phyloP scores from a whole-genome alignment of 2,329 filamentous ascomycete genomes.

The Exserohilum rostratum region DNA sequence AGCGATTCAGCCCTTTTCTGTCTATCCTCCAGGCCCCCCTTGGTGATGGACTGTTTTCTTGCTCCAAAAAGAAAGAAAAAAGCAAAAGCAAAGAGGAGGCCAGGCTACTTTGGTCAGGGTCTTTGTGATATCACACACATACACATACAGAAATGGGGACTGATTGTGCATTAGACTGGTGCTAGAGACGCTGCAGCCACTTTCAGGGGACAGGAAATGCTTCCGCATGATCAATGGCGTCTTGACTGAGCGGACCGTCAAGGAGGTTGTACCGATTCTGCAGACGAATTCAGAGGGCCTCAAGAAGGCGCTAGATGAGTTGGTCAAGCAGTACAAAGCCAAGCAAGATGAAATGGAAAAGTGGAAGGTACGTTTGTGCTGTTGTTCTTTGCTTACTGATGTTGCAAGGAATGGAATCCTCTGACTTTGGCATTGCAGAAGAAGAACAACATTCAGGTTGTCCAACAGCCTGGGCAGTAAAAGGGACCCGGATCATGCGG shows the following conservation, averaged over 20 bases:
- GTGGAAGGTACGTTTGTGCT: conserved; percentile 81
- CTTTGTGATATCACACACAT: neutral
- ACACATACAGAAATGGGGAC: conserved; percentile 1
- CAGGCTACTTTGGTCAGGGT: neutral
- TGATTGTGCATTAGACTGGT: conserved; percentile 71
- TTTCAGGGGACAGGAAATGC: conserved; percentile 87
- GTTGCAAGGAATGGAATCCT: neutral
- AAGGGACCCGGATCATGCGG: conserved; percentile 12
- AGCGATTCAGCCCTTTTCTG: neutral
- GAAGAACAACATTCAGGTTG: conserved; percentile 87
- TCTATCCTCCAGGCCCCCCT: neutral
- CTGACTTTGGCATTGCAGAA: conserved; percentile 62
- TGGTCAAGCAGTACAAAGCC: conserved; percentile 93
- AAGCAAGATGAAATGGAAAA: conserved; percentile 96
- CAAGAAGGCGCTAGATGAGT: conserved; percentile 90
- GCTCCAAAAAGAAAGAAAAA: neutral
- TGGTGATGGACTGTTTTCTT: neutral
- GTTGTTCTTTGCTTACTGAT: neutral
- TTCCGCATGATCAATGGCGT: conserved; percentile 99
- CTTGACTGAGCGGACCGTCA: conserved; percentile 88
- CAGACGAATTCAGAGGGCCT: conserved; percentile 93
- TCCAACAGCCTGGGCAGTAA: conserved; percentile 66
- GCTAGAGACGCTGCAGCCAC: conserved; percentile 84
- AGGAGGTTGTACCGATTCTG: conserved; percentile 88
- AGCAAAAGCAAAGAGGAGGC: no score